Conservation (phyloP, 1,139 yeast species). For the Candida labiduridarum region DNA sequence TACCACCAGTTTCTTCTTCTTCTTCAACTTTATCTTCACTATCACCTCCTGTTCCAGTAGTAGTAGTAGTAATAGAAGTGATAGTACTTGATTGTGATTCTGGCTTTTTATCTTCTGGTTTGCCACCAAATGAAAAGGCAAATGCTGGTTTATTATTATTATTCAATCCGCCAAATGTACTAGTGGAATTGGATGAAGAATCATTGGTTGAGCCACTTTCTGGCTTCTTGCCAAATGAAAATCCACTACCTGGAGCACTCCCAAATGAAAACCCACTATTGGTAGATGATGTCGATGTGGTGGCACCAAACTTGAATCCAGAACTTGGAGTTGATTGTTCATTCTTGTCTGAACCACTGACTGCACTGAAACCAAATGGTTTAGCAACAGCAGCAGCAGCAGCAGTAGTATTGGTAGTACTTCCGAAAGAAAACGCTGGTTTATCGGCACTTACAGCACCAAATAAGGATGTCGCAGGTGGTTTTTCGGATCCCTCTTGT, state of each 20-base stretch:
- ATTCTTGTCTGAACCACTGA: background rate
- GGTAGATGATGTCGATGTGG: slow-evolving; percentile 1
- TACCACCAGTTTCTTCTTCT: slow-evolving; percentile 44
- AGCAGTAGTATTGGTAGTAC: slow-evolving; percentile 5
- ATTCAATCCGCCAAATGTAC: background rate
- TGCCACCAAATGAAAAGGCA: slow-evolving; percentile 5
- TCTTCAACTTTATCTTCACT: slow-evolving; percentile 22
- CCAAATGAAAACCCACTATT: slow-evolving; percentile 29
- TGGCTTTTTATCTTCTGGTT: slow-evolving; percentile 9
- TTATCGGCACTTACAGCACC: slow-evolving; percentile 3
- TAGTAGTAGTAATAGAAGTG: background rate
- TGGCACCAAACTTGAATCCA: slow-evolving; percentile 20
- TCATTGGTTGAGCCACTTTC: background rate
- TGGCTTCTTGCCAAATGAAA: slow-evolving; percentile 24
- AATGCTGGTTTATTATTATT: background rate
- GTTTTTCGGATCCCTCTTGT: background rate
- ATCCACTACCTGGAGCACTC: slow-evolving; percentile 13
- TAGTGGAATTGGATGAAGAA: background rate
- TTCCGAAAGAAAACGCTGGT: slow-evolving; percentile 21
- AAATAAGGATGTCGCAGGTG: slow-evolving; percentile 2
- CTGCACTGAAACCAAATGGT: slow-evolving; percentile 21
- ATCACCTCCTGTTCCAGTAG: slow-evolving; percentile 8
- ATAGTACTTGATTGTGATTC: slow-evolving; percentile 11
- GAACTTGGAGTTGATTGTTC: slow-evolving; percentile 12
- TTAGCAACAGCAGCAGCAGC: too few species aligned